Percentiles rank a stretch among this genome's conserved stretches.
These are phyloP conservation scores for Umbellularia californica DNA, from an alignment of 164 flowering plant genomes.

Conservation along the genomic window DNA sequence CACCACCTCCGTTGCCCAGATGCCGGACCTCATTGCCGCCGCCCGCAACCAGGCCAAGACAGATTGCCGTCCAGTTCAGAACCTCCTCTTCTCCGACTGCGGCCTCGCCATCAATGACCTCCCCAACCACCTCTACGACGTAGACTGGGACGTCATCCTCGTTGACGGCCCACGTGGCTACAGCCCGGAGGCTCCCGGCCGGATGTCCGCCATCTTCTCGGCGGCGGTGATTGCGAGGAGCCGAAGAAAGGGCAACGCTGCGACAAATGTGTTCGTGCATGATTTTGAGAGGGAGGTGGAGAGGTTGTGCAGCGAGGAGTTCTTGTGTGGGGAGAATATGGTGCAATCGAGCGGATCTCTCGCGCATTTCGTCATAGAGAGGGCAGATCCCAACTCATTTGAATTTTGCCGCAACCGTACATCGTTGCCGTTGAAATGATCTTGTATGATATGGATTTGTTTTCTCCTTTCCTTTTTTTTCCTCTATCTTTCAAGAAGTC, in stretches of 20 bases:
- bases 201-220: constrained; percentile 84
- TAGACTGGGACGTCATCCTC: constrained; percentile 82
- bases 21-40: constrained; percentile 38
- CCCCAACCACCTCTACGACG: constrained; percentile 84
- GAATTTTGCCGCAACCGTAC: constrained; percentile 47
- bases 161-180: constrained; percentile 91
- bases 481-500: no score
- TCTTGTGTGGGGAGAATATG: constrained; percentile 72
- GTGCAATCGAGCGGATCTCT: constrained; percentile 50
- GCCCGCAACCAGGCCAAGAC: constrained; percentile 50
- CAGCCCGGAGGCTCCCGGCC: constrained; percentile 67
- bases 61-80: constrained; percentile 89
- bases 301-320: constrained; percentile 57
- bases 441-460: no score
- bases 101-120: constrained; percentile 74
- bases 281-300: constrained; percentile 66
- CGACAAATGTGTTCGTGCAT: constrained; percentile 80
- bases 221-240: constrained; percentile 87
- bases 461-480: no score
- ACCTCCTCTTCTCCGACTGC: constrained; percentile 83
- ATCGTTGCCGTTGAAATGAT: constrained; percentile 14
- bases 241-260: constrained; percentile 45
- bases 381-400: constrained; percentile 36
- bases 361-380: constrained; percentile 70
- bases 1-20: constrained; percentile 67